Percentiles rank a stretch among this genome's conserved stretches.
Conservation (phyloP, 306 rosid species). For the Prunus armeniaca region DNA sequence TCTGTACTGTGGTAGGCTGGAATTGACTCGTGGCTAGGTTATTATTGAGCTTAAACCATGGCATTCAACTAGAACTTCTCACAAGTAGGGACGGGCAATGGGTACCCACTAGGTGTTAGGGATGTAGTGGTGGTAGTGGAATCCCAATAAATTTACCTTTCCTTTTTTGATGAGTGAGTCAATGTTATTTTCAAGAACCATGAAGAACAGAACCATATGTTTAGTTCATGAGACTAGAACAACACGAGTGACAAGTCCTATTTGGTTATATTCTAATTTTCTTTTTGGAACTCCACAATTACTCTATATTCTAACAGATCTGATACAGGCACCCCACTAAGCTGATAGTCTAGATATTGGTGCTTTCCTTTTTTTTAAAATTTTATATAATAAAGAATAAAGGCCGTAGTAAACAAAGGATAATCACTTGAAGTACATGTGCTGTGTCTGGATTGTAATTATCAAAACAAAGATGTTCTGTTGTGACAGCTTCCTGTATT, state of each 20-base stretch:
- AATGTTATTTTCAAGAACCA: neutral
- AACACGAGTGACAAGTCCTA: neutral
- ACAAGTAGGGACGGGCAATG: neutral
- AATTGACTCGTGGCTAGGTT: no score
- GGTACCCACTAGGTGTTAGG: no score
- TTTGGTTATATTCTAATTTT: neutral
- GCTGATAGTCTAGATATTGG: neutral
- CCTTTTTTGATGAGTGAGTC: neutral
- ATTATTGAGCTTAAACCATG: neutral
- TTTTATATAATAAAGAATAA: neutral
- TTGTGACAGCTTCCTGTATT: neutral
- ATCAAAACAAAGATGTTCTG: neutral
- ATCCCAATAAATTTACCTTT: neutral
- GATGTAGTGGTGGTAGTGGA: neutral
- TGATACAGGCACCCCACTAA: neutral
- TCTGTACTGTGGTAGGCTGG: slow-evolving; percentile 2
- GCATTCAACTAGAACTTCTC: neutral
- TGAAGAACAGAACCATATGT: neutral
- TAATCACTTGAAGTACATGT: neutral
- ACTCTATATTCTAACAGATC: neutral
- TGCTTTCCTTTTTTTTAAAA: neutral
- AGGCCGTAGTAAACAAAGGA: neutral
- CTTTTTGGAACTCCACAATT: neutral
- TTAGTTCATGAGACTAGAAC: neutral
- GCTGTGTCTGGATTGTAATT: neutral